Conservation (phyloP, 257 asterid species). For the Nicotiana otophora region DNA sequence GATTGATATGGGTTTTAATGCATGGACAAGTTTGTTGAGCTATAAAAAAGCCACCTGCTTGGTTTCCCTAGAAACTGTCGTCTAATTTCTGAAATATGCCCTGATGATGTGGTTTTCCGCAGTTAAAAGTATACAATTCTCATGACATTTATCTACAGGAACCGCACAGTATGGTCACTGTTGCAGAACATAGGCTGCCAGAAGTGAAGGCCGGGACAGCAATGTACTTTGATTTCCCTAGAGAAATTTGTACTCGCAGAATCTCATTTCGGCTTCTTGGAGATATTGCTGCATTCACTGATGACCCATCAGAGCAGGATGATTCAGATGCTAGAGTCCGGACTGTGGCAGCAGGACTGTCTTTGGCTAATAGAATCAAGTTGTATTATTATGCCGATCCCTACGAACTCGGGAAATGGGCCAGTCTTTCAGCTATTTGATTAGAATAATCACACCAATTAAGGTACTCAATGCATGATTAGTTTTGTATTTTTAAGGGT, state of each 20-base stretch:
- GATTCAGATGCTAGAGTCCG: constrained; percentile 47
- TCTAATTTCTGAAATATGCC: constrained; percentile 1
- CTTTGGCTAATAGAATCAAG: constrained; percentile 70
- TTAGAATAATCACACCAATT: neutral
- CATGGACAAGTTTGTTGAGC: neutral
- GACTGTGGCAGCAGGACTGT: constrained; percentile 72
- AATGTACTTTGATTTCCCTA: constrained; percentile 95
- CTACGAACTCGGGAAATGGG: constrained; percentile 93
- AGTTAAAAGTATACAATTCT: neutral
- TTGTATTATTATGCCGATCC: constrained; percentile 85
- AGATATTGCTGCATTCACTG: constrained; percentile 71
- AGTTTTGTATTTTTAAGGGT: neutral
- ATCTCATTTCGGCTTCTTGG: constrained; percentile 76
- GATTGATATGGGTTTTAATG: neutral
- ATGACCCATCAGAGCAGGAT: constrained; percentile 80
- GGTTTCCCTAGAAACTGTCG: neutral
- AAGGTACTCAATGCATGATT: neutral
- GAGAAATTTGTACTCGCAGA: constrained; percentile 60
- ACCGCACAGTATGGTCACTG: constrained; percentile 58
- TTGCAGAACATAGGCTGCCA: constrained; percentile 85
- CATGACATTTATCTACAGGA: constrained; percentile 40
- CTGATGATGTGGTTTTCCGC: neutral
- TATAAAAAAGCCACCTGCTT: neutral
- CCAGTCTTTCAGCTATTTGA: constrained; percentile 81
- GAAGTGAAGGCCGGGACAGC: constrained; percentile 81